Conservation (phyloP, 164 flowering plant species). For the Vitis vinifera region DNA sequence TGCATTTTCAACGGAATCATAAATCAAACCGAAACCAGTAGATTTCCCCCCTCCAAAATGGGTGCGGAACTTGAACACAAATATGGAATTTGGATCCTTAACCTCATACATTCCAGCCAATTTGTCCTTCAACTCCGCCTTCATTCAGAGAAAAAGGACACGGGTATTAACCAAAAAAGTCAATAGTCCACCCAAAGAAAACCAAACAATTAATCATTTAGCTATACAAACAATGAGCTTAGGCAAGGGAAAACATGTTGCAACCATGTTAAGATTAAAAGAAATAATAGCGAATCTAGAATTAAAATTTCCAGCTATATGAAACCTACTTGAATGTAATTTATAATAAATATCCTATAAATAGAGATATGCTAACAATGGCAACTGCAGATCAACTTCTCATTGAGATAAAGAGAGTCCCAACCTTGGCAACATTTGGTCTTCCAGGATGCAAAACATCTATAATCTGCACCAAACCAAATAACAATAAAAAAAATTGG, state of each 20-base stretch:
- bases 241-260: too few relatives aligned
- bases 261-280: too few relatives aligned
- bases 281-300: too few relatives aligned
- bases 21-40: slow-evolving; percentile 57
- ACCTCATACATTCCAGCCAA: slow-evolving; percentile 52
- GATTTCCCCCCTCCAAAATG: slow-evolving; percentile 69
- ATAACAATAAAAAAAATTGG: background rate
- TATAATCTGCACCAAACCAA: slow-evolving; percentile 37
- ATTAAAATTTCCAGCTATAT: too few relatives aligned
- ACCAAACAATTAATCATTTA: background rate
- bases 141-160: background rate
- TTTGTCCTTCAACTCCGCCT: slow-evolving; percentile 60
- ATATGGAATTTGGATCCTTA: slow-evolving; percentile 48
- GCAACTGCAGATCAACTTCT: too few relatives aligned
- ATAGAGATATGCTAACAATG: too few relatives aligned
- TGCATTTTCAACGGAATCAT: slow-evolving; percentile 55
- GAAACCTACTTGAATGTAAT: too few relatives aligned
- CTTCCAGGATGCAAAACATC: slow-evolving; percentile 80
- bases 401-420: background rate
- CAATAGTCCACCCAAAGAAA: background rate
- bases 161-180: background rate
- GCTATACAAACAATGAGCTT: background rate
- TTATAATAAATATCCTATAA: too few relatives aligned
- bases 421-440: slow-evolving; percentile 74
- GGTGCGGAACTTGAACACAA: slow-evolving; percentile 61